phyloP scores from a whole-genome alignment of 805 yeast species.

The Sungouiozyma intestinalis region DNA sequence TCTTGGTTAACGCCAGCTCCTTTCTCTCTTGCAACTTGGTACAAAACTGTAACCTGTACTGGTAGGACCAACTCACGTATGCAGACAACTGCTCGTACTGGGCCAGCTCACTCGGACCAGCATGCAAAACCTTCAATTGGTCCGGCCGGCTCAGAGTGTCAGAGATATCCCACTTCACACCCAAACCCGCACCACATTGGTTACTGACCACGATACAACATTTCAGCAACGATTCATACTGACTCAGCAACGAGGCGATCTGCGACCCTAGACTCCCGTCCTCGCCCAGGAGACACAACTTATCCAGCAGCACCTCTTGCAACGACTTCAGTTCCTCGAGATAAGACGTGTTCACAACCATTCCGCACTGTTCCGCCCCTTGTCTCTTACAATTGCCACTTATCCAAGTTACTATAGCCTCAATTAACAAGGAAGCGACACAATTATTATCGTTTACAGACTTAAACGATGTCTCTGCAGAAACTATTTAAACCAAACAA shows the following conservation, averaged over 20 bases:
- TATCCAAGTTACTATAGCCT: no score
- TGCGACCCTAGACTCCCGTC: background rate
- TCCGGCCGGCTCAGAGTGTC: background rate
- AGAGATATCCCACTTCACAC: conserved; percentile 6
- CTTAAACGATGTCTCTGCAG: no score
- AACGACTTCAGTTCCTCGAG: background rate
- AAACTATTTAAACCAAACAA: no score
- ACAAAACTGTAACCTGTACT: conserved; percentile 8
- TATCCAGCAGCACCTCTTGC: background rate
- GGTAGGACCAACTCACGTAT: conserved; percentile 16
- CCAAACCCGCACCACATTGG: background rate
- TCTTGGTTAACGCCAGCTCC: conserved; percentile 4
- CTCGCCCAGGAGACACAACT: background rate
- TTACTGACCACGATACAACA: background rate
- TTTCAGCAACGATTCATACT: background rate
- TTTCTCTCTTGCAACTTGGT: conserved; percentile 3
- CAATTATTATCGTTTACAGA: no score
- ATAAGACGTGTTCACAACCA: background rate
- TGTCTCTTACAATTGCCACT: no score
- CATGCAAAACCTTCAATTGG: background rate
- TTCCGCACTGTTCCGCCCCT: no score
- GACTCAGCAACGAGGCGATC: background rate
- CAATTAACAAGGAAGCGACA: no score
- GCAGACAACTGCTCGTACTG: conserved; percentile 6
- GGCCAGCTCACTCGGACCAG: background rate